Percentiles rank a stretch among this genome's conserved stretches.
Conservation (phyloP, 306 rosid genomes). For the Ammopiptanthus mongolicus region DNA sequence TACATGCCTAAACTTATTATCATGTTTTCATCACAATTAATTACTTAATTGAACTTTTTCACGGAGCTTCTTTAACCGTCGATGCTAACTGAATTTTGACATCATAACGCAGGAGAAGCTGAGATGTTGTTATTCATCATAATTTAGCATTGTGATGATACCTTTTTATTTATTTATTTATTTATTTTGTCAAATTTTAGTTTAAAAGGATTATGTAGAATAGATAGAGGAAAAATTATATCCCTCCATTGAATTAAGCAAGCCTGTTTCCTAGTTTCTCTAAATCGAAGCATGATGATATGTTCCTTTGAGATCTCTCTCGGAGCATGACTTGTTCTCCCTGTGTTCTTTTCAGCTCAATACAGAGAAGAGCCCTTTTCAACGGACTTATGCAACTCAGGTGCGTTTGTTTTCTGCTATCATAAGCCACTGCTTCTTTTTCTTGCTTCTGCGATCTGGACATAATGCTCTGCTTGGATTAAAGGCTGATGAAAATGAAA, state of each 20-base stretch:
- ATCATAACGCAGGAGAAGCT: not conserved
- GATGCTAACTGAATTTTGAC: not conserved
- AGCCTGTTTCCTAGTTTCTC: not conserved
- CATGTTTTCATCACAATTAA: not conserved
- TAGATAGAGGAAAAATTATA: not conserved
- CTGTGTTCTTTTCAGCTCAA: conserved; percentile 68
- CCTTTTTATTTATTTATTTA: not conserved
- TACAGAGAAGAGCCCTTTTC: conserved; percentile 95
- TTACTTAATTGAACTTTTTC: conserved; percentile 9
- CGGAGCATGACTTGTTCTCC: conserved; percentile 12
- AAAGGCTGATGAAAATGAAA: not conserved
- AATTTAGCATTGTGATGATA: not conserved
- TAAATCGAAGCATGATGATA: not conserved
- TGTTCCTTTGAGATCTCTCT: conserved; percentile 8
- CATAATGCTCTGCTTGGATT: not conserved
- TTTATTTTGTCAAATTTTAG: not conserved
- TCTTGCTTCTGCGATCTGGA: conserved; percentile 14
- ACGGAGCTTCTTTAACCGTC: not conserved
- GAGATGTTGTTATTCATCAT: not conserved
- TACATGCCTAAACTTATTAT: not conserved
- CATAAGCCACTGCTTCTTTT: not conserved
- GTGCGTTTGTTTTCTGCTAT: conserved; percentile 37
- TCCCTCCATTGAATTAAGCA: not conserved
- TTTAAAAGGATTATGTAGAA: not conserved
- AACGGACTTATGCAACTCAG: conserved; percentile 96